Evolutionary conservation across 306 rosid species (phyloP), one percentile per base, ranked within the genome.

Genomic region (Astragalus membranaceus): DNA sequence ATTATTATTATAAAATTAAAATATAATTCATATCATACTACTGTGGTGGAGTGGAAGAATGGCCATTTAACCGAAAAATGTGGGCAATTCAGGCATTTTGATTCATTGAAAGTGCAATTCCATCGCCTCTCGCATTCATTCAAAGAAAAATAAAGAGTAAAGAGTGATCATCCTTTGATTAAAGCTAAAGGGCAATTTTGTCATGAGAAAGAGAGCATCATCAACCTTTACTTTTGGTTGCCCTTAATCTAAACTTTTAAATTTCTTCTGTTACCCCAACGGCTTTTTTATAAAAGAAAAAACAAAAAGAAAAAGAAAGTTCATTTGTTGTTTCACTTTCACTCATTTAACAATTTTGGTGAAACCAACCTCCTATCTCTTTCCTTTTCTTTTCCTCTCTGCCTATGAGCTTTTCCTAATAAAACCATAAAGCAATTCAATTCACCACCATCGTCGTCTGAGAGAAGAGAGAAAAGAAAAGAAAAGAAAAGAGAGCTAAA

Each of bases 111-210:
- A 86, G 88, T 75, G 83, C 83, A 86, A 79, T 62, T 77, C 80
- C 85, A 75, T 81, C 75, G 32, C 70, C 82, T 42, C 80, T 76
- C 75, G 77, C 80, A 62, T 83, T 79, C 80, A 61, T 83, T 85
- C 83, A 85, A 86, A 88, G 88, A 20, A 20, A 81, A 75, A 81
- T 82, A 85, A 91, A 91, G 93, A 80, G 42, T 78, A 85, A 88
- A 91, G 94, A 81, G 62, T 43, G 23, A 20, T 20, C 74, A 64
- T 63, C 70, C 91, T 85, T 88, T 83, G 81, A 67, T 80, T 86
- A 91, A 87, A 91, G 97, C 87, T 77, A 85, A 85, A 84, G 94
- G 94, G 86, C 79, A 89, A 69, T 87, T 77, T 89, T 86, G 98
- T 82, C 94, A 82, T 58, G 67, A 52, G 67, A 84, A 79, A 55